phyloP scores from a whole-genome alignment of 345 rosid species.

The Pugionium cornutum region DNA sequence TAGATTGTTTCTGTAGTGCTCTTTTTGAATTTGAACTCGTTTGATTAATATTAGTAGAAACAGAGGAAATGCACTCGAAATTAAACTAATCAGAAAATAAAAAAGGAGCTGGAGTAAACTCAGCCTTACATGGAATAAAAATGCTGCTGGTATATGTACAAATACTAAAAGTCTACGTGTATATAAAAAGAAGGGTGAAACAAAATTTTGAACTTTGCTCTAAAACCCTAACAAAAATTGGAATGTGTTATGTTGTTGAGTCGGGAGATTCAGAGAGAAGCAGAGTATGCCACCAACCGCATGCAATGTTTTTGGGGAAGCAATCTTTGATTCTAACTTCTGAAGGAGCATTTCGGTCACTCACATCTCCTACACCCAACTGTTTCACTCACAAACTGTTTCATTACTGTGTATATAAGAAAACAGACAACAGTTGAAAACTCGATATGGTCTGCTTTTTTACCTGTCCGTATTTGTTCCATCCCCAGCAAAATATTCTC shows the following conservation, averaged over 20 bases:
- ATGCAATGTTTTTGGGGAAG: slow-evolving; percentile 62
- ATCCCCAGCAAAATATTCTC: slow-evolving; percentile 91
- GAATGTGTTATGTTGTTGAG: slow-evolving; percentile 11
- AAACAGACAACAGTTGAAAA: slow-evolving; percentile 5
- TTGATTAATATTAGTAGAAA: no score
- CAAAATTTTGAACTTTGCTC: slow-evolving; percentile 16
- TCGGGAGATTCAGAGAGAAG: slow-evolving; percentile 64
- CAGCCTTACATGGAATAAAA: slow-evolving; percentile 14
- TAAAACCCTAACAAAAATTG: slow-evolving; percentile 60
- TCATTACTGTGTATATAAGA: background rate
- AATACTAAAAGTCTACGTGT: slow-evolving; percentile 10
- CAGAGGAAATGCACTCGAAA: no score
- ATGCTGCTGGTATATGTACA: slow-evolving; percentile 32
- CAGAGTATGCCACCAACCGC: slow-evolving; percentile 99
- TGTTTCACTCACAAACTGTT: slow-evolving; percentile 42
- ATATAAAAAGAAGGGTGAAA: background rate
- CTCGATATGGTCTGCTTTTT: slow-evolving; percentile 2
- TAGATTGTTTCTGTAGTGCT: no score
- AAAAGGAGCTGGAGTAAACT: slow-evolving; percentile 1
- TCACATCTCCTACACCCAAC: slow-evolving; percentile 93
- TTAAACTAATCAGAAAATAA: slow-evolving; percentile 18
- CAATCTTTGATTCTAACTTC: slow-evolving; percentile 64
- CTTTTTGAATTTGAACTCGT: no score
- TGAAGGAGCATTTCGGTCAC: slow-evolving; percentile 78
- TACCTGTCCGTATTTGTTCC: slow-evolving; percentile 99